These are phyloP conservation scores for Tricholoma saponaceum DNA, from an alignment of 768 basidiomycete species.

Conservation along the genomic window DNA sequence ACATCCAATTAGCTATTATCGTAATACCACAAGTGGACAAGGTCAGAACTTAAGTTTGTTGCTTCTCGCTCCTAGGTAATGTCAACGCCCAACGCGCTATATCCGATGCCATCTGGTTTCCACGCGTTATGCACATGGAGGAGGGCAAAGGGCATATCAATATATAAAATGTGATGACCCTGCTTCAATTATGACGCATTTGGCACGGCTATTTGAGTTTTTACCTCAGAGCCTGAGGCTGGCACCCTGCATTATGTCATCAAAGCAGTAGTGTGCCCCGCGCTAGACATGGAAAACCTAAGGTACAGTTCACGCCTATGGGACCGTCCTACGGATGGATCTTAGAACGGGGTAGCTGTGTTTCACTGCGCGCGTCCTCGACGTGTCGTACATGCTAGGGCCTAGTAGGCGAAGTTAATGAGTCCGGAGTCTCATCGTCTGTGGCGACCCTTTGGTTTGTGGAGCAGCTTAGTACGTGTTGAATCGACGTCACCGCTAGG, in stretches of 20 bases:
- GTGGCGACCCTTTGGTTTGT: not conserved
- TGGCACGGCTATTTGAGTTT: not conserved
- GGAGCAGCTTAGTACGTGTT: not conserved
- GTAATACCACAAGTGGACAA: not conserved
- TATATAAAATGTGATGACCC: not conserved
- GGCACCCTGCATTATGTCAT: not conserved
- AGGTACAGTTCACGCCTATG: not conserved
- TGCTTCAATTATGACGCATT: not conserved
- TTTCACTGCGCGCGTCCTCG: not conserved
- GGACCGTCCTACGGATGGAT: not conserved
- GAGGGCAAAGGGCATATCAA: not conserved
- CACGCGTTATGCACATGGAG: slow-evolving; percentile 2
- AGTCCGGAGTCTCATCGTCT: not conserved
- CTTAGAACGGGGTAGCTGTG: not conserved
- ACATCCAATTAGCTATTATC: not conserved
- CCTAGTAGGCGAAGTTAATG: not conserved
- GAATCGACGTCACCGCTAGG: too few species aligned
- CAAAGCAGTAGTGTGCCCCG: not conserved
- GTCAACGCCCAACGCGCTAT: not conserved
- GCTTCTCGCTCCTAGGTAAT: not conserved
- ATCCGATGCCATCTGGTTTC: not conserved
- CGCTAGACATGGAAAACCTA: not conserved
- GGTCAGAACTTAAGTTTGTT: not conserved
- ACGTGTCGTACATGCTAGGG: not conserved
- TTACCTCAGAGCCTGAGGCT: not conserved